Conservation (phyloP, 176 grass and related monocot genomes). For the Zoysia pacifica region DNA sequence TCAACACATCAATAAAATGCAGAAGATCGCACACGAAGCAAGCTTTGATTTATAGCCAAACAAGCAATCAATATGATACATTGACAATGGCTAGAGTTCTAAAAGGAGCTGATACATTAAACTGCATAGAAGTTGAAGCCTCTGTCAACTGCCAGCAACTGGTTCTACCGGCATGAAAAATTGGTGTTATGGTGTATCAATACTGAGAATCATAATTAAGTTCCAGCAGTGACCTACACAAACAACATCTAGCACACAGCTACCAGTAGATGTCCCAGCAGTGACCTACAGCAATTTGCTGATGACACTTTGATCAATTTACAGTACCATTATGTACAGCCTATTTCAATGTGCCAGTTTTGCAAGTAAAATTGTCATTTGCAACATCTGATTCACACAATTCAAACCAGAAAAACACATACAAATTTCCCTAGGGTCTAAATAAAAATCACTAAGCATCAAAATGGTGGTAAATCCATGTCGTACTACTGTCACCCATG, state of each 20-base stretch:
- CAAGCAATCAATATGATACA: not conserved
- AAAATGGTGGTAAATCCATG: not conserved
- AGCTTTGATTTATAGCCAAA: not conserved
- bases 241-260: not conserved
- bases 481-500: not conserved
- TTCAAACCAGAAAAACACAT: not conserved
- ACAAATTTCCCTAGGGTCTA: not conserved
- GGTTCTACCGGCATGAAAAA: not conserved
- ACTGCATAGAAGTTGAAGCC: not conserved
- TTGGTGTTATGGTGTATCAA: no score
- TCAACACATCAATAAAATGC: conserved; percentile 1
- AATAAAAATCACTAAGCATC: conserved; percentile 14
- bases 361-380: not conserved
- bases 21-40: conserved; percentile 4
- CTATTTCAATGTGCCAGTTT: conserved; percentile 14
- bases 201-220: not conserved
- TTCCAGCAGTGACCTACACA: not conserved
- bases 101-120: not conserved
- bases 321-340: not conserved
- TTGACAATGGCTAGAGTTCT: not conserved
- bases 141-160: not conserved
- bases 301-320: not conserved
- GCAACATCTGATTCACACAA: not conserved
- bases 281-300: not conserved
- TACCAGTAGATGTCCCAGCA: not conserved